phyloP scores from a whole-genome alignment of 805 yeast species.

The Candida succiphila region DNA sequence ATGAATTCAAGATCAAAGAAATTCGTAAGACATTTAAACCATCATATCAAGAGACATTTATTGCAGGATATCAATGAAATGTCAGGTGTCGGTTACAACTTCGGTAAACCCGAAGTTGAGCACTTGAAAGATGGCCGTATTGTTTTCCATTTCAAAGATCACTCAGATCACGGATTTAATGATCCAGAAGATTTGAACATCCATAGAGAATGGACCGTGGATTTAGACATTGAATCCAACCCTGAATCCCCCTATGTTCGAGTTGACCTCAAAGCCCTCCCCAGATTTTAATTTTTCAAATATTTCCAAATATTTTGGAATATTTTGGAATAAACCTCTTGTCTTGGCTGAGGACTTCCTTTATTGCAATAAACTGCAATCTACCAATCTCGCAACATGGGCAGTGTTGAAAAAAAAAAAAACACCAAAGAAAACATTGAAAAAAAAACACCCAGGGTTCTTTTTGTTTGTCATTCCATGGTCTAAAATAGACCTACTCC shows the following conservation, averaged over 20 bases:
- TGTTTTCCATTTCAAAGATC: constrained; percentile 52
- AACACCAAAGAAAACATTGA: too few species aligned
- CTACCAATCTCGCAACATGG: too few species aligned
- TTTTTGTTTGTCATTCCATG: too few species aligned
- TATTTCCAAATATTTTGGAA: not conserved
- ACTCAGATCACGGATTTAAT: constrained; percentile 39
- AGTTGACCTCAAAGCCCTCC: constrained; percentile 52
- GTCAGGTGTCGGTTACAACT: constrained; percentile 33
- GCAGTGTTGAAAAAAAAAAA: too few species aligned
- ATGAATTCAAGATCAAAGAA: constrained; percentile 60
- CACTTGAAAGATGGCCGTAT: constrained; percentile 35
- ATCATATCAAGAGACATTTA: constrained; percentile 60
- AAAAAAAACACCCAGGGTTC: too few species aligned
- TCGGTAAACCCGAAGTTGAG: constrained; percentile 34
- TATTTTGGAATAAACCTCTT: not conserved
- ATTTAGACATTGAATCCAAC: constrained; percentile 53
- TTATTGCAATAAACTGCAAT: too few species aligned
- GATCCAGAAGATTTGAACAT: constrained; percentile 22
- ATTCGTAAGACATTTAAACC: constrained; percentile 60
- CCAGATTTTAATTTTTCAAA: constrained; percentile 14
- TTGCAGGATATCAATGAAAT: constrained; percentile 48
- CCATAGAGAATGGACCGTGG: constrained; percentile 51
- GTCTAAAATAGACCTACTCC: too few species aligned
- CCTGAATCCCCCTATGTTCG: constrained; percentile 57
- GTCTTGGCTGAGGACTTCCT: not conserved